Percentiles rank a stretch among this genome's conserved stretches.
phyloP scores from a whole-genome alignment of 192 early-diverging fungal genomes.

The Lobosporangium transversale region DNA sequence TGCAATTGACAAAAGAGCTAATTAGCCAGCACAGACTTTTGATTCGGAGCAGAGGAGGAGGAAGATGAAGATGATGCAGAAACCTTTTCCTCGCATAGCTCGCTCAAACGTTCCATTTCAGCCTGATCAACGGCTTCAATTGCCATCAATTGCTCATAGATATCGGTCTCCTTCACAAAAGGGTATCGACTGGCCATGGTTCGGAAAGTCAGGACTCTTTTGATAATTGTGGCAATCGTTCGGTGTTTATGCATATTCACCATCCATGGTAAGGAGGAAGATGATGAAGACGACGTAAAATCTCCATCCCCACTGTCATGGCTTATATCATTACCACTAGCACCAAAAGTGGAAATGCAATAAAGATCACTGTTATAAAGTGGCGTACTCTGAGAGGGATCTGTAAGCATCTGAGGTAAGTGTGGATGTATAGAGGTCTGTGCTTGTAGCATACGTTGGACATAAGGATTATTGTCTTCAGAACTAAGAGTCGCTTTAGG shows the following conservation, averaged over 20 bases:
- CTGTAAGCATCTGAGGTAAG: not conserved
- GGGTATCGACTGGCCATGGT: conserved; percentile 61
- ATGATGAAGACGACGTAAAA: too few relatives aligned
- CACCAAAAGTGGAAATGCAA: not conserved
- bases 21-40: too few relatives aligned
- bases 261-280: conserved; percentile 17
- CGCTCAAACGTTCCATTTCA: conserved; percentile 40
- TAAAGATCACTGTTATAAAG: too few relatives aligned
- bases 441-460: not conserved
- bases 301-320: too few relatives aligned
- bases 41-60: too few relatives aligned
- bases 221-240: conserved; percentile 65
- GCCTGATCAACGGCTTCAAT: conserved; percentile 31
- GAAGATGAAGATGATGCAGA: not conserved
- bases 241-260: conserved; percentile 70
- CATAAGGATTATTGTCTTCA: not conserved
- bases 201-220: conserved; percentile 65
- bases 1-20: too few relatives aligned
- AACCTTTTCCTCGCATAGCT: conserved; percentile 30
- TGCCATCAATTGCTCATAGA: conserved; percentile 45
- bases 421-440: not conserved
- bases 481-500: conserved; percentile 4
- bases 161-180: conserved; percentile 52
- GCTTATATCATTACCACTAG: not conserved
- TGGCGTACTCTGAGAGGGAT: conserved; percentile 5